Base-by-base conservation (phyloP, 2,329 filamentous ascomycete genomes). In the Plectosphaerella plurivora region DNA sequence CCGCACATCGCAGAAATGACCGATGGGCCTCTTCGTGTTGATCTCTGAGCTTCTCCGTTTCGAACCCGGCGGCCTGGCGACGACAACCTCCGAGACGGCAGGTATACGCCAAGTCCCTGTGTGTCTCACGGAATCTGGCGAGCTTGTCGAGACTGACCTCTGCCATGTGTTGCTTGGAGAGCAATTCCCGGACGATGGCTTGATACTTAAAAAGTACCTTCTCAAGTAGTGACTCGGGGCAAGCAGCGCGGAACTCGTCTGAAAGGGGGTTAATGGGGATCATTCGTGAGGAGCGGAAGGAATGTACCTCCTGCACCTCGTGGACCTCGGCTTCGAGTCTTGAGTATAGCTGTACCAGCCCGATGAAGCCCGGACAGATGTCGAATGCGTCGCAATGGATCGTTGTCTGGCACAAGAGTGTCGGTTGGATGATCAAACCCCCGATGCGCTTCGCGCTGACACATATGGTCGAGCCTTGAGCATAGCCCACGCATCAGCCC, bases 1-100 rank as follows among this genome's bases (percentile, higher is more conserved):
- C 14, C 44, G 3, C 44, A 15, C 44, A 28, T 45, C 44, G 16
- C 20, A 28, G 9, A n/a, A 39, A 14, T 39, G 37, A n/a, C 14
- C 37, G 37, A 16, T 39, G 37, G 4, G 4, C 14, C 37, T 39
- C 37, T 14, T 39, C 37, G 37, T 39, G 37, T 18, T 39, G 37
- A 14, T 39, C 37, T 7, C 37, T 5, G 37, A 39, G 37, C 37
- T 39, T 39, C 14, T 39, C 37, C 5, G 37, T 39, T 18, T 39
- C 37, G 20, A 63, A 62, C 1, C 61, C 60, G 1, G 49, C 8
- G 1, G 53, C 54, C 4, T 55, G 54, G 6, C 50, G 36, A 3
- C 53, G 50, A 33, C 59, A 63, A 1, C n/a, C 47, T 12, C 28
- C n/a, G 1, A 60, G 39, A 16, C 59, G 50, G 41, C 61, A 63